Conservation (phyloP, 805 yeast genomes). For the Nakazawaea laoshanensis region DNA sequence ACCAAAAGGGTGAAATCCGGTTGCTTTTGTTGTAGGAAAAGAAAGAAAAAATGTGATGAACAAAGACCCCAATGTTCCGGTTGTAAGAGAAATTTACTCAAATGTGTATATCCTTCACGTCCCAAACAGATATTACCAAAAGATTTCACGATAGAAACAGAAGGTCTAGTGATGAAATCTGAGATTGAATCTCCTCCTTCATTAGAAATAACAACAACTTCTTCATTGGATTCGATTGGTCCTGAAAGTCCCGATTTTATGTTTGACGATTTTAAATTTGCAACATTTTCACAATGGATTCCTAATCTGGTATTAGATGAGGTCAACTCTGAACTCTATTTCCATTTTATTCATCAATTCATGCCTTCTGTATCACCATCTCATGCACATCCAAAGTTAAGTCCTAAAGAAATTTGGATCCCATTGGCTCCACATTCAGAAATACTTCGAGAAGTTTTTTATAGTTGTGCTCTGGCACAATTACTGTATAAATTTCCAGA, state of each 20-base stretch:
- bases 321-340: slow-evolving; percentile 13
- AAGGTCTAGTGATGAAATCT: slow-evolving; percentile 2
- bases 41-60: slow-evolving; percentile 31
- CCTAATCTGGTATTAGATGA: slow-evolving; percentile 8
- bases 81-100: slow-evolving; percentile 22
- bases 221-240: too few relatives aligned
- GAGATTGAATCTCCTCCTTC: too few relatives aligned
- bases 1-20: slow-evolving; percentile 21
- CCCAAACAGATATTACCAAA: slow-evolving; percentile 9
- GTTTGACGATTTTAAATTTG: neutral
- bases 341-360: slow-evolving; percentile 31
- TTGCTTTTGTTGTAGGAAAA: slow-evolving; percentile 26
- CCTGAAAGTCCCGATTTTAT: neutral
- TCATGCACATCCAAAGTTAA: slow-evolving; percentile 28
- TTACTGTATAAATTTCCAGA: slow-evolving; percentile 23
- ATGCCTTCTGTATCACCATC: slow-evolving; percentile 33
- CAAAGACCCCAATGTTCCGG: slow-evolving; percentile 25
- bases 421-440: slow-evolving; percentile 24
- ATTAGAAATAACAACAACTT: too few relatives aligned
- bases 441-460: slow-evolving; percentile 24
- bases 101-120: slow-evolving; percentile 23
- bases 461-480: slow-evolving; percentile 33
- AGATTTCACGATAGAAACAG: slow-evolving; percentile 6
- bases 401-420: slow-evolving; percentile 31
- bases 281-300: slow-evolving; percentile 6